Percentiles rank a stretch among this genome's conserved stretches.
phyloP scores from a whole-genome alignment of 495 filamentous ascomycete genomes.

The Xylaria scruposa region DNA sequence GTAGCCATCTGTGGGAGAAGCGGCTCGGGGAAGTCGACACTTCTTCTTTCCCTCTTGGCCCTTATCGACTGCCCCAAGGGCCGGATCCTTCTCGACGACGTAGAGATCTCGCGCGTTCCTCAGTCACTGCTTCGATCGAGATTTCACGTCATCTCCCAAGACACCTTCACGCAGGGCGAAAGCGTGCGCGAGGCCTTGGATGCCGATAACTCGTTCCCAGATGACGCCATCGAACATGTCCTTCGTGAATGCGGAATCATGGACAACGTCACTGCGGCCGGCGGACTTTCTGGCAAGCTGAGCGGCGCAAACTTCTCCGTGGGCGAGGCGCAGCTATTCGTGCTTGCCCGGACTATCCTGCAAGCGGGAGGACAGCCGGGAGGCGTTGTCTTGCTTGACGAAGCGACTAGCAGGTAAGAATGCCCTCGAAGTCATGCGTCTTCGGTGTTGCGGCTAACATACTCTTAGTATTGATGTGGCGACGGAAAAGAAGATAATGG shows the following conservation, averaged over 20 bases:
- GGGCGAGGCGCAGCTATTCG: slow-evolving; percentile 39
- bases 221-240: neutral
- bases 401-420: slow-evolving; percentile 19
- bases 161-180: slow-evolving; percentile 35
- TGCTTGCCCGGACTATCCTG: slow-evolving; percentile 35
- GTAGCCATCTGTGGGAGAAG: slow-evolving; percentile 44
- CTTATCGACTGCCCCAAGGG: slow-evolving; percentile 43
- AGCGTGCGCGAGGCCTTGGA: slow-evolving; percentile 21
- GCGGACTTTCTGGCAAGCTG: neutral
- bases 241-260: neutral
- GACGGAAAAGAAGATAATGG: slow-evolving; percentile 20
- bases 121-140: slow-evolving; percentile 37
- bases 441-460: neutral
- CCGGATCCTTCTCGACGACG: slow-evolving; percentile 42
- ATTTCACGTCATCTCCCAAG: slow-evolving; percentile 53
- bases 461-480: slow-evolving; percentile 10
- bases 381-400: slow-evolving; percentile 20
- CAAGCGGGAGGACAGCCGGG: slow-evolving; percentile 13
- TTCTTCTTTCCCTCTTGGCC: slow-evolving; percentile 46
- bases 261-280: neutral
- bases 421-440: neutral
- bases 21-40: slow-evolving; percentile 49
- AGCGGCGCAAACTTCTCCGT: slow-evolving; percentile 30
- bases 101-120: slow-evolving; percentile 41
- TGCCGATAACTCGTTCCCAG: slow-evolving; percentile 16